phyloP scores from a whole-genome alignment of 805 yeast species.

The Grigorovia humatica region DNA sequence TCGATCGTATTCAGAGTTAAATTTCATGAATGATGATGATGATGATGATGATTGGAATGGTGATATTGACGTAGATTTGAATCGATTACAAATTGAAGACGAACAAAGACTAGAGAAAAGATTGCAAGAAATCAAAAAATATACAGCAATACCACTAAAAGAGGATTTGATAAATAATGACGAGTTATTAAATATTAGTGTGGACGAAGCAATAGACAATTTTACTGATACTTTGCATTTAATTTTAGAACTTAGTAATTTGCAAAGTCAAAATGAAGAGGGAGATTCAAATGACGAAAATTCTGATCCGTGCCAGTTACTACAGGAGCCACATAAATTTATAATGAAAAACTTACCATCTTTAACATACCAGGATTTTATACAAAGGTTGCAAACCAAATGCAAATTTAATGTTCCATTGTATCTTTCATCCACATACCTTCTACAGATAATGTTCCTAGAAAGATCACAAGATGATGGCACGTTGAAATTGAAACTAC shows the following conservation, averaged over 20 bases:
- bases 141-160: background rate
- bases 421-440: conserved; percentile 18
- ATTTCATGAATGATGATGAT: background rate
- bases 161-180: background rate
- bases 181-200: background rate
- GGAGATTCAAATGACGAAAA: background rate
- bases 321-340: conserved; percentile 7
- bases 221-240: conserved; percentile 2
- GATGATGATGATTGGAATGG: background rate
- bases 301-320: background rate
- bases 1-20: background rate
- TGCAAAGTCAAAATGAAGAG: background rate
- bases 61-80: background rate
- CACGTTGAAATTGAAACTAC: conserved; percentile 14
- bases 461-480: conserved; percentile 4
- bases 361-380: conserved; percentile 15
- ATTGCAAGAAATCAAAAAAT: background rate
- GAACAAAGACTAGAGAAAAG: background rate
- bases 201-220: conserved; percentile 3
- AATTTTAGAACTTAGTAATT: background rate
- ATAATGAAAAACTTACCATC: conserved; percentile 25
- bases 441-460: conserved; percentile 17
- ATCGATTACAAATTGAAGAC: background rate
- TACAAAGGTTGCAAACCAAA: conserved; percentile 23
- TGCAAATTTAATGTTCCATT: conserved; percentile 21